A percentile compares a stretch with the other conserved stretches of the same genome.
Evolutionary conservation across 768 basidiomycete species (phyloP).

Genomic region (Suillus paluster): DNA sequence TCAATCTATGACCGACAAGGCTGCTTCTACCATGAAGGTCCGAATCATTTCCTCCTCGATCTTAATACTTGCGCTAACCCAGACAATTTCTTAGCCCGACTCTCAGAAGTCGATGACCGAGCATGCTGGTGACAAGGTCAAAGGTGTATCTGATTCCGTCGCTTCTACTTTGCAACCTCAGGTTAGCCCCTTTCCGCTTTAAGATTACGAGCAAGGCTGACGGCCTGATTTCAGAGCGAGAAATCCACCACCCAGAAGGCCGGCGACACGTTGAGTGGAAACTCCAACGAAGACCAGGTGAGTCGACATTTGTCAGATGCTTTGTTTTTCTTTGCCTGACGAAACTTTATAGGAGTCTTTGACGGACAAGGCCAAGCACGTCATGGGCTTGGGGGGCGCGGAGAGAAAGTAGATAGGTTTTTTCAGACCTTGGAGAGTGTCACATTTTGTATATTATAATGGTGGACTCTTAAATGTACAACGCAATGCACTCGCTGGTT

Average conservation of each 20-base stretch:
- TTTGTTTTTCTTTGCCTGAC: not conserved
- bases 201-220: not conserved
- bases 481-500: not conserved
- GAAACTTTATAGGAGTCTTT: slow-evolving; percentile 13
- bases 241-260: slow-evolving; percentile 55
- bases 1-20: slow-evolving; percentile 65
- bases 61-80: not conserved
- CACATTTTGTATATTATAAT: not conserved
- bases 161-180: slow-evolving; percentile 56
- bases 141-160: slow-evolving; percentile 50
- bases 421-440: not conserved
- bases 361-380: slow-evolving; percentile 18
- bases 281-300: slow-evolving; percentile 51
- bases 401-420: slow-evolving; percentile 1
- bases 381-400: slow-evolving; percentile 13
- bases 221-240: slow-evolving; percentile 41
- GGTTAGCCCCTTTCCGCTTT: slow-evolving; percentile 31
- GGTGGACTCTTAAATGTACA: not conserved
- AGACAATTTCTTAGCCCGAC: slow-evolving; percentile 48
- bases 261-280: slow-evolving; percentile 52
- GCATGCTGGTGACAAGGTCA: slow-evolving; percentile 51
- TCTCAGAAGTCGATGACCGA: slow-evolving; percentile 60
- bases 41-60: not conserved
- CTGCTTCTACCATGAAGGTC: slow-evolving; percentile 54
- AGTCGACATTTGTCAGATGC: slow-evolving; percentile 4